Evolutionary conservation across 257 asterid genomes (phyloP), one percentile per base, ranked within the genome.

Genomic region (Solanum gandarillasii): DNA sequence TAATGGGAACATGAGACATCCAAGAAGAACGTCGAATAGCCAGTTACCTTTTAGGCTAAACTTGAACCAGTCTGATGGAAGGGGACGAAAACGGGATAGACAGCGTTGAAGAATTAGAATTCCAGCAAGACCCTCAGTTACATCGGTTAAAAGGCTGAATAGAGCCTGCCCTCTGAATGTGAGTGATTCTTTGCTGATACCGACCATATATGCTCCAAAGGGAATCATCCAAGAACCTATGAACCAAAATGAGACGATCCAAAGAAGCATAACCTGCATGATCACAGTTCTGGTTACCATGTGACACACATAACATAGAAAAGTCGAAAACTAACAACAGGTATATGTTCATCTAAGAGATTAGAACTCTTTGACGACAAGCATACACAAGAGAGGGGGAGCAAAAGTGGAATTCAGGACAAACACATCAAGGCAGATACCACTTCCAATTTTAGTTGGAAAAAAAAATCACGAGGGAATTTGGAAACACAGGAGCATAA

Each of bases 161-260:
- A 96, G 89, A 76, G 99, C 99, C 86, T 96, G 99, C 52, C 99
- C 99, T 89, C 99, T 89, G 83, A 90, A 95, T 9, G 98, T 94
- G 21, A 96, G 90, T 16, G 99, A 93, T 76, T 94, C 98, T 81
- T 94, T 96, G 90, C 92, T 97, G 92, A 96, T 93, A 83, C 99
- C 99, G 7, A 93, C 90, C 58, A 97, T 52, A 88, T 96, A 95
- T 6, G 99, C 99, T 85, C 95, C 98, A 86, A 97, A 94, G 0
- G 99, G 99, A 82, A 97, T 94, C 98, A 97, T 91, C 99, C 99
- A 97, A 12, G 98, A 95, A 41, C 99, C 99, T 43, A 97, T 96
- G 21, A 96, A 97, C 99, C 99, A 97, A 94, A 96, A 97, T n/a
- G 99, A 93, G 48, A 94, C 82, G 23, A 94, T 91, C 99, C 99